phyloP scores from a whole-genome alignment of 129 eudicot species.

The Ambrosia artemisiifolia region DNA sequence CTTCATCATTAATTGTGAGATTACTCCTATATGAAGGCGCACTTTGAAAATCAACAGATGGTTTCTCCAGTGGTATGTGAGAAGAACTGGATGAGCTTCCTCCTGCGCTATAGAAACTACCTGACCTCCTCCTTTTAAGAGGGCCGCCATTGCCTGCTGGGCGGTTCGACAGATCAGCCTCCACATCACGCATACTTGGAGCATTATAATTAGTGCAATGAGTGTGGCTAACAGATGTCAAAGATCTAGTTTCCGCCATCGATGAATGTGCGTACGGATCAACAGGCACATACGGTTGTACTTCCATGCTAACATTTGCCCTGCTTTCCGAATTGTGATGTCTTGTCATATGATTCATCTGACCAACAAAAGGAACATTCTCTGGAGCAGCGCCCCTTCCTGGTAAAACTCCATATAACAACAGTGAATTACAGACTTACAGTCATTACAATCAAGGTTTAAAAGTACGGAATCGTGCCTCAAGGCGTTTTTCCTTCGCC shows the following conservation, averaged over 20 bases:
- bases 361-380: constrained; percentile 34
- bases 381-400: constrained; percentile 37
- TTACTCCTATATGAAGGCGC: constrained; percentile 30
- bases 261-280: constrained; percentile 30
- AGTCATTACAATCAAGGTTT: background rate
- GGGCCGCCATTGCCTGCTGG: constrained; percentile 22
- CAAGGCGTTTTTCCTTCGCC: no score
- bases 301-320: constrained; percentile 34
- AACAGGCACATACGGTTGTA: constrained; percentile 28
- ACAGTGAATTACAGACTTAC: background rate
- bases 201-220: constrained; percentile 30
- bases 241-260: constrained; percentile 31
- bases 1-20: constrained; percentile 34
- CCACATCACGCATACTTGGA: constrained; percentile 25
- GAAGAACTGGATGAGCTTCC: constrained; percentile 57
- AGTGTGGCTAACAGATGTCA: constrained; percentile 21
- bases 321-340: constrained; percentile 32
- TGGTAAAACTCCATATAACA: constrained; percentile 18
- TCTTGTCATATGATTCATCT: constrained; percentile 30
- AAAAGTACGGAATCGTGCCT: no score
- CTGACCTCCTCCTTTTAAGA: constrained; percentile 44
- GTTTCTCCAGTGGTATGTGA: constrained; percentile 37
- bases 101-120: constrained; percentile 38
- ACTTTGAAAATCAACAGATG: constrained; percentile 33
- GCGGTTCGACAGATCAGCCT: constrained; percentile 7